Percentiles rank a stretch among this genome's conserved stretches.
phyloP scores from a whole-genome alignment of 2,329 filamentous ascomycete genomes.

The Neopestalotiopsis rosae region DNA sequence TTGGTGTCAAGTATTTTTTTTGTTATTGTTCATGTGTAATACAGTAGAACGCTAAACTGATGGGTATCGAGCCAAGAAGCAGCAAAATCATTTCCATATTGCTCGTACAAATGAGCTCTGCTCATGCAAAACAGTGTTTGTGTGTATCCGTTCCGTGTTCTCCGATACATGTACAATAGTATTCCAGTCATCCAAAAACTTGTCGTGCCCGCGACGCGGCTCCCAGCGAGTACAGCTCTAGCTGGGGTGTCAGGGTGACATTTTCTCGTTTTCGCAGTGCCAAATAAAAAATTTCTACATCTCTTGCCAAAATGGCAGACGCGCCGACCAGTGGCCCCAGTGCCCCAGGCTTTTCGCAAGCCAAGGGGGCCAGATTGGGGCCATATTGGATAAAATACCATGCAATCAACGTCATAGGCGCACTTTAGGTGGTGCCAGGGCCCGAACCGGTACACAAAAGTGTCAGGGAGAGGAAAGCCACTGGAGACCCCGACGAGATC shows the following conservation, averaged over 20 bases:
- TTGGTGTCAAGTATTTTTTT: neutral
- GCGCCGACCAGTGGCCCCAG: neutral
- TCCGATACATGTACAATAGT: neutral
- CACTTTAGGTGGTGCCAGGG: neutral
- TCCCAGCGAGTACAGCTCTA: no score
- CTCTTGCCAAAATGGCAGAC: neutral
- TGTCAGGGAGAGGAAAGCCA: neutral
- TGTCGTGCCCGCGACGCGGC: no score
- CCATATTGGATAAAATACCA: neutral
- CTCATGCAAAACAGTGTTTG: neutral
- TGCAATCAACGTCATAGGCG: neutral
- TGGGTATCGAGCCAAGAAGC: constrained; percentile 2
- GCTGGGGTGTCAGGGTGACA: neutral
- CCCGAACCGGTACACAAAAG: neutral
- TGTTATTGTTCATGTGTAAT: neutral
- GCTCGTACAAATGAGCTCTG: neutral
- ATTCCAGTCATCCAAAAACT: no score
- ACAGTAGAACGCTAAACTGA: neutral
- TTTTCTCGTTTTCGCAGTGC: neutral
- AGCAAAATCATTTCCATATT: neutral
- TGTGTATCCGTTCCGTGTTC: neutral
- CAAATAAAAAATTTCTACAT: neutral
- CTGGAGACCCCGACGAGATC: neutral
- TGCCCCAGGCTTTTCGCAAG: neutral
- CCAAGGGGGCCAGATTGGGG: neutral